These are phyloP conservation scores for Neurospora sp. DNA, from an alignment of 495 filamentous ascomycete genomes.

Conservation along the genomic window DNA sequence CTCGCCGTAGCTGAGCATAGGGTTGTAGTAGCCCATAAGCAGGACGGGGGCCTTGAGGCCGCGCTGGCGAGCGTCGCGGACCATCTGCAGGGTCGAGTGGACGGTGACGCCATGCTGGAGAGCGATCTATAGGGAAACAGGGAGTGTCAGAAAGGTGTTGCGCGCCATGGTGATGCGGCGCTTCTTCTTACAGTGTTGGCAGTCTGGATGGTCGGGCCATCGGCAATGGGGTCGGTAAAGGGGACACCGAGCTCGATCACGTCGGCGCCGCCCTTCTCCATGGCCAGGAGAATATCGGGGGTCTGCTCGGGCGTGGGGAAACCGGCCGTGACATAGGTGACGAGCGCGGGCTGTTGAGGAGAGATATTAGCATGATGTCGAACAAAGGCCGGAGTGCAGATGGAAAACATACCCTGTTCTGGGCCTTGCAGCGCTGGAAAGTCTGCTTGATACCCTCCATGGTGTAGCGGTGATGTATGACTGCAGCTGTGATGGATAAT, in stretches of 20 bases:
- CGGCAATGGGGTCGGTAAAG: conserved; percentile 96
- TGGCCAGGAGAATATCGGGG: conserved; percentile 70
- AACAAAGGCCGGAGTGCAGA: conserved; percentile 16
- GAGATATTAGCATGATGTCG: not conserved
- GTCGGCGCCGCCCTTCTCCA: conserved; percentile 89
- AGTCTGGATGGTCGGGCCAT: conserved; percentile 89
- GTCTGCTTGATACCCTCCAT: conserved; percentile 77
- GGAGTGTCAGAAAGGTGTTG: not conserved
- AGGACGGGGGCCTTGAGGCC: conserved; percentile 76
- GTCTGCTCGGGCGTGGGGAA: conserved; percentile 78
- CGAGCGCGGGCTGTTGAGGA: conserved; percentile 54
- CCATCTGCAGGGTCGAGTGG: conserved; percentile 62
- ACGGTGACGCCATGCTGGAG: conserved; percentile 84
- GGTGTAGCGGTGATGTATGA: conserved; percentile 1
- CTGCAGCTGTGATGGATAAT: not conserved
- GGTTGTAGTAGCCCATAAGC: conserved; percentile 99
- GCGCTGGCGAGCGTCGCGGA: conserved; percentile 60
- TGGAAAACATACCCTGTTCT: conserved; percentile 47
- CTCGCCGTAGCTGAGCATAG: conserved; percentile 85
- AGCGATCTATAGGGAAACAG: conserved; percentile 33
- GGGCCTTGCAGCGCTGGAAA: conserved; percentile 78
- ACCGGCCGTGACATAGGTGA: conserved; percentile 94
- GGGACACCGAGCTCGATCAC: conserved; percentile 81
- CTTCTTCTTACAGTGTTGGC: conserved; percentile 56
- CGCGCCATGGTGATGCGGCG: not conserved